Evolutionary conservation across 805 yeast species (phyloP), one percentile per base, ranked within the genome.

Genomic region (Komagataella ulmi): DNA sequence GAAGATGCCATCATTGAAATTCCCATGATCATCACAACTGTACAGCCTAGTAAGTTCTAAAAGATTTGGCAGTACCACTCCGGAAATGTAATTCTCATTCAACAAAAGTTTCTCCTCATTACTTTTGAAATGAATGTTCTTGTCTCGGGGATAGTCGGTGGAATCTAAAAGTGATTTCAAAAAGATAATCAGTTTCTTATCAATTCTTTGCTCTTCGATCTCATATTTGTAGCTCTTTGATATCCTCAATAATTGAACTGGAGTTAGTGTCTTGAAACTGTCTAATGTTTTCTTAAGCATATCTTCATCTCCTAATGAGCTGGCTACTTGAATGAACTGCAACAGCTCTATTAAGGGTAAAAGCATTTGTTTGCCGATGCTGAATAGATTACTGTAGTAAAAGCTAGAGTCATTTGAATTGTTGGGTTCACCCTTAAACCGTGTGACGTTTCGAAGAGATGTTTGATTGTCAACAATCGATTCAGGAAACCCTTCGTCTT

Each of bases 301-400:
- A 51, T 83, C 89, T 52, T 81, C 85, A 53, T 79, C 81, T 17
- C 75, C 75, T 47, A 90, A 68, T 12, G 85, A 79, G 0, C 95
- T 79, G 64, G 88, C 79, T 46, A 91, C 85, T 64, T 90, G 98
- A 50, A 90, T 68, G 91, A 96, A 91, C 64, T 91, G 97, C 52
- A 91, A 69, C 24, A 91, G 65, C 64, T 91, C 90, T 50, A 84
- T 77, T 0, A 85, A 72, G 0, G 96, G 89, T 54, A 76, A 77
- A 50, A 90, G 70, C 56, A 86, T 88, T 19, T 69, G 67, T 45
- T 77, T 79, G 0, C 93, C 83, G 18, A 88, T 76, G 50, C 77
- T 76, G 59, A 73, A 80, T 50, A 88, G 70, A 1, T 88, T 72
- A 50, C 77, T 78, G 63, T 85, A 86, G 61, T 76, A 81, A 58